Base-by-base conservation (phyloP, 2,329 filamentous ascomycete genomes). In the Shiraia bambusicola region DNA sequence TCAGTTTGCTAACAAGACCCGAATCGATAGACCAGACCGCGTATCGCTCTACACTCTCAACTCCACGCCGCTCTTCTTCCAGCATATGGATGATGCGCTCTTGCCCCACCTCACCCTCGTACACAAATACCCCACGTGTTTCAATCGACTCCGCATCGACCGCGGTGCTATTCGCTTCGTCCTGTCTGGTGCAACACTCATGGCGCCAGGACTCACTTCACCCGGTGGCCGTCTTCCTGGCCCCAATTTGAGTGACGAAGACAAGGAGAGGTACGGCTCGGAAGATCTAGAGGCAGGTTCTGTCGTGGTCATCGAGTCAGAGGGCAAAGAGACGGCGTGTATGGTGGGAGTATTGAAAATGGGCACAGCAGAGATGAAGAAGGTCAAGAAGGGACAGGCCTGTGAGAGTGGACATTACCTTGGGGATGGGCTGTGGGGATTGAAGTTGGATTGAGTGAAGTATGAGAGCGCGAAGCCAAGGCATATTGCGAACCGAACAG, bases 91-190 rank as follows among this genome's bases (percentile, higher is more conserved):
- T 64, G 81, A 85, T 58, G 80, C 84, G 3, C 79, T 95, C 42
- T 80, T 96, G 45, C 93, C 93, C 1, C 93, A 97, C 70, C 83
- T 98, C 10, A 81, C 81, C 34, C 83, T 97, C 59, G 83, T 98
- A 27, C 93, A 98, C 76, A 81, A 86, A 57, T 97, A 92, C 74
- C 93, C 93, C 8, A 75, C 82, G 55, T 86, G 83, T 45, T 92
- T 98, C 68, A 84, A 87, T 13, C 86, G 82, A 37, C 78, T 98
- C 43, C 86, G 91, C 45, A 95, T 97, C 69, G 93, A 98, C 70
- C 83, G 93, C 35, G 93, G 93, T 49, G 93, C 93, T 4, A 97
- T 98, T 63, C 88, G 93, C 47, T 98, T 98, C 72, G 92, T 98
- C 17, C 81, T 98, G 2, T 88, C 84, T 1, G 93, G 93, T 31